Base-by-base conservation (phyloP, 1,139 yeast genomes). In the Taiozyma sp. region DNA sequence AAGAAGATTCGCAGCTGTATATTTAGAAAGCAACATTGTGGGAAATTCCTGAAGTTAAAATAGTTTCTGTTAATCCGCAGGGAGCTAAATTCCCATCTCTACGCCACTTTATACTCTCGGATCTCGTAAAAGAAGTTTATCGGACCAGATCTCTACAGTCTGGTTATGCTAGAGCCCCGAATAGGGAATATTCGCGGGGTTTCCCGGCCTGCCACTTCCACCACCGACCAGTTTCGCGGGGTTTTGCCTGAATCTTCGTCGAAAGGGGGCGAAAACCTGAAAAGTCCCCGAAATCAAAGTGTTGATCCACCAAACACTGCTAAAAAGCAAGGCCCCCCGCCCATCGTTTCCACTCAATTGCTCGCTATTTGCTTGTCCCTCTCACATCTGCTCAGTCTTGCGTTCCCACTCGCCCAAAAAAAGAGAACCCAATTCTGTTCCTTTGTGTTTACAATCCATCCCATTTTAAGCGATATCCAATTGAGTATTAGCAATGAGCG, bases 401-500 rank as follows among this genome's bases (percentile, higher is more conserved):
- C 26, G 10, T n/a, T 26, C 42, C 28, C 19, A 14, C 3, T 10
- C 41, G 45, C 35, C 35, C 35, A 32, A 30, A 9, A 19, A 19
- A 37, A 37, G 24, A 37, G 41, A 37, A 37, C 10, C 24, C 41
- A 37, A 37, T 19, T 19, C 35, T 22, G 41, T 19, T 11, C 24
- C 19, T 37, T 37, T 21, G 41, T 37, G 41, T 19, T 26, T 5
- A 37, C 21, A 5, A 10, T 21, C 11, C 19, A 10, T 37, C 24
- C 41, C 41, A 37, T 37, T 37, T 13, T 19, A 37, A 37, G 41
- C 41, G 26, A 37, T 37, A 19, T 19, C 41, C 41, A 37, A 10
- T 37, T 37, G 41, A 37, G 41, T 21, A 19, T 21, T 37, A 50
- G 46, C 37, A 45, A 72, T 72, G 75, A 69, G 78, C 56, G 95